phyloP scores from a whole-genome alignment of 345 rosid species.

The Physaria fendleri region DNA sequence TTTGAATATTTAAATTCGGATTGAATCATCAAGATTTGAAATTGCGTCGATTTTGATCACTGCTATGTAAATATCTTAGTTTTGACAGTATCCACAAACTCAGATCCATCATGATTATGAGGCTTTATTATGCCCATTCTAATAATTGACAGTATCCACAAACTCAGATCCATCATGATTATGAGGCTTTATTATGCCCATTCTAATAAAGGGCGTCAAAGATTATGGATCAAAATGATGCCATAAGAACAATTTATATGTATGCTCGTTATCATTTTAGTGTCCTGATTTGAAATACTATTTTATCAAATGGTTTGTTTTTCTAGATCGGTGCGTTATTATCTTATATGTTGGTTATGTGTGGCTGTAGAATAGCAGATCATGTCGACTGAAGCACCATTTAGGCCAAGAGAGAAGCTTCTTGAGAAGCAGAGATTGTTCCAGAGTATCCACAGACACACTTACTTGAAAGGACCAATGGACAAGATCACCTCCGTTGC shows the following conservation, averaged over 20 bases:
- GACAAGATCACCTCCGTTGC: too few relatives aligned
- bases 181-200: background rate
- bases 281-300: background rate
- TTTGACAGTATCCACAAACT: background rate
- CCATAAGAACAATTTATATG: background rate
- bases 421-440: slow-evolving; percentile 70
- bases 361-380: slow-evolving; percentile 2
- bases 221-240: background rate
- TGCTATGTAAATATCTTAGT: background rate
- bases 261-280: background rate
- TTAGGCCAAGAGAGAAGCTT: slow-evolving; percentile 80
- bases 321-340: background rate
- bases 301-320: background rate
- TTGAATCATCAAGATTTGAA: background rate
- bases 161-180: too few relatives aligned
- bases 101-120: slow-evolving; percentile 3
- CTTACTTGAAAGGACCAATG: slow-evolving; percentile 58
- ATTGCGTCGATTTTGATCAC: background rate
- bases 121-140: too few relatives aligned
- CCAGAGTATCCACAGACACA: slow-evolving; percentile 72
- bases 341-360: background rate
- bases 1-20: background rate
- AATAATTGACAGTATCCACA: too few relatives aligned
- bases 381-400: slow-evolving; percentile 70
- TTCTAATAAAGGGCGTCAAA: background rate